phyloP scores from a whole-genome alignment of 495 filamentous ascomycete species.

The Aspergillus bridgeri region DNA sequence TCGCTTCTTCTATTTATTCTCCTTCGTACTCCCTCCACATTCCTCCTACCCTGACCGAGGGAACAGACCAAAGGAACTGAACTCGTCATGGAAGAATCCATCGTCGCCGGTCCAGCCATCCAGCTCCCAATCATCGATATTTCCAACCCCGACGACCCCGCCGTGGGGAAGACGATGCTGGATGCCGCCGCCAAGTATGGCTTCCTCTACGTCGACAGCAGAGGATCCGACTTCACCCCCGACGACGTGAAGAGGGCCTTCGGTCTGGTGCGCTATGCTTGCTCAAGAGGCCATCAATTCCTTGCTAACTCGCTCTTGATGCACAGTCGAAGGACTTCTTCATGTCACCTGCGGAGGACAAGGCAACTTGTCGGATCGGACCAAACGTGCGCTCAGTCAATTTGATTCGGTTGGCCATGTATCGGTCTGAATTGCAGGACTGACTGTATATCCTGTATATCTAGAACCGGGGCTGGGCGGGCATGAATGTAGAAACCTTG shows the following conservation, averaged over 20 bases:
- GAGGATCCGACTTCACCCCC: conserved; percentile 60
- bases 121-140: conserved; percentile 81
- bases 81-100: conserved; percentile 36
- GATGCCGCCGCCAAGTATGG: conserved; percentile 77
- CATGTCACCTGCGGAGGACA: conserved; percentile 63
- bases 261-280: conserved; percentile 53
- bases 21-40: too few species aligned
- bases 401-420: background rate
- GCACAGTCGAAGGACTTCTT: conserved; percentile 72
- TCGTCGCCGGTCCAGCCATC: conserved; percentile 37
- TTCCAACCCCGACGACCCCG: conserved; percentile 46
- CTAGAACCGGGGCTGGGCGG: conserved; percentile 83
- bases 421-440: too few species aligned
- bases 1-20: too few species aligned
- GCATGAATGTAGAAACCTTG: conserved; percentile 83
- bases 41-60: too few species aligned
- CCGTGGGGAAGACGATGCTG: conserved; percentile 68
- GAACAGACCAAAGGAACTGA: too few species aligned
- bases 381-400: conserved; percentile 48
- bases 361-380: conserved; percentile 67
- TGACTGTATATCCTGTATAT: conserved; percentile 1
- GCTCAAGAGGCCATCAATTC: too few species aligned
- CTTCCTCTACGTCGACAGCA: conserved; percentile 83
- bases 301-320: conserved; percentile 4
- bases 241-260: conserved; percentile 71